Conservation (phyloP, 1,284 basidiomycete genomes). For the Phaffia rhodozyma region DNA sequence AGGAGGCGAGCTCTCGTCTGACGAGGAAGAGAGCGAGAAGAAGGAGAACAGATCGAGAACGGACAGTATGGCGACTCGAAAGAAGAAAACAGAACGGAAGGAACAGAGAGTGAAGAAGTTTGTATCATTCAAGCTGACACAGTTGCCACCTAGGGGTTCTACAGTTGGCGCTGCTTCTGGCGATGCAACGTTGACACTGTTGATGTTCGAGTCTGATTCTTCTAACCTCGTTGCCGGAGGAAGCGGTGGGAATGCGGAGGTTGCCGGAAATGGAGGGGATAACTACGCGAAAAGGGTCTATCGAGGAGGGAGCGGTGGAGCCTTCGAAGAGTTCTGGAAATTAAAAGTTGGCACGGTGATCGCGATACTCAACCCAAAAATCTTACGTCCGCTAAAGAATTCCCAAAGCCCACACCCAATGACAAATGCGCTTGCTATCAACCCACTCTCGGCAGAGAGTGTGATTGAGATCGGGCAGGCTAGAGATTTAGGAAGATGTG, state of each 20-base stretch:
- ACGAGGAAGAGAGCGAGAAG: conserved; percentile 21
- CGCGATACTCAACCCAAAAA: conserved; percentile 74
- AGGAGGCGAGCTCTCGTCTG: conserved; percentile 17
- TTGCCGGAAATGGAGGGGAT: too few relatives aligned
- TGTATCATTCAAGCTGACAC: conserved; percentile 64
- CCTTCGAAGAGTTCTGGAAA: conserved; percentile 72
- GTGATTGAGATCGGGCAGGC: conserved; percentile 78
- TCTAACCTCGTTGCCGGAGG: neutral
- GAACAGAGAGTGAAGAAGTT: conserved; percentile 61
- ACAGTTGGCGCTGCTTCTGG: conserved; percentile 48
- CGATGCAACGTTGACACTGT: conserved; percentile 66
- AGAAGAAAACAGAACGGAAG: conserved; percentile 34
- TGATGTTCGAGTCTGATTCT: conserved; percentile 79
- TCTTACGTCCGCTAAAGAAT: conserved; percentile 64
- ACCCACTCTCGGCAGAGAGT: conserved; percentile 65
- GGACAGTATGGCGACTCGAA: conserved; percentile 30
- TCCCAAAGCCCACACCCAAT: conserved; percentile 55
- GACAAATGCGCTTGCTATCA: conserved; percentile 72
- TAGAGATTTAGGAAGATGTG: conserved; percentile 71
- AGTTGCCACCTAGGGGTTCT: conserved; percentile 48
- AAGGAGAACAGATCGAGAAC: conserved; percentile 11
- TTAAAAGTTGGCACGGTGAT: conserved; percentile 78
- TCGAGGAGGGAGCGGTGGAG: conserved; percentile 77
- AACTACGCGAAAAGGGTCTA: conserved; percentile 47
- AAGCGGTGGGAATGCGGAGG: too few relatives aligned